phyloP scores from a whole-genome alignment of 805 yeast species.

The Myxozyma geophila region DNA sequence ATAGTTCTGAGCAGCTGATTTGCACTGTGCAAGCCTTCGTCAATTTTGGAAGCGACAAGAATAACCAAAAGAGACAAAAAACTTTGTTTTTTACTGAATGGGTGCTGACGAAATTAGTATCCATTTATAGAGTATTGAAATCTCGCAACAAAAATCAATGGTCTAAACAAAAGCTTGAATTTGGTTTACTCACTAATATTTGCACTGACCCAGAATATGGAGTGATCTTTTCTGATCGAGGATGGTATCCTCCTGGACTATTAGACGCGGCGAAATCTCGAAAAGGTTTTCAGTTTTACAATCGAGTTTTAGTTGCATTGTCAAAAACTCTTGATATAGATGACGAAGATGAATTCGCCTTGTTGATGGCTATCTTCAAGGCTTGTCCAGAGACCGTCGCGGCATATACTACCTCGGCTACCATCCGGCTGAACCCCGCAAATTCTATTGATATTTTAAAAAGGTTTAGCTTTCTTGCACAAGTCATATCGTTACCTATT shows the following conservation, averaged over 20 bases:
- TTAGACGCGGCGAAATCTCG: slow-evolving; percentile 8
- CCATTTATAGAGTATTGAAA: slow-evolving; percentile 54
- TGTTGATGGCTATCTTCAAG: slow-evolving; percentile 56
- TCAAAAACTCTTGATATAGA: slow-evolving; percentile 76
- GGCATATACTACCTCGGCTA: slow-evolving; percentile 53
- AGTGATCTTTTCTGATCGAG: slow-evolving; percentile 42
- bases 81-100: slow-evolving; percentile 79
- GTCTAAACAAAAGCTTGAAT: slow-evolving; percentile 51
- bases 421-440: slow-evolving; percentile 70
- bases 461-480: slow-evolving; percentile 63
- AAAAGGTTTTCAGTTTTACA: slow-evolving; percentile 62
- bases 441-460: slow-evolving; percentile 83
- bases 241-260: slow-evolving; percentile 41
- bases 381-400: slow-evolving; percentile 71
- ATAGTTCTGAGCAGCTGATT: slow-evolving; percentile 55
- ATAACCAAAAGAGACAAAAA: slow-evolving; percentile 70
- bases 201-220: slow-evolving; percentile 40
- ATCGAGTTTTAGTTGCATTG: slow-evolving; percentile 67
- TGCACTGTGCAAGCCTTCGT: slow-evolving; percentile 51
- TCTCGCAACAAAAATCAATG: slow-evolving; percentile 54
- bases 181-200: slow-evolving; percentile 20
- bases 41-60: slow-evolving; percentile 60
- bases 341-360: slow-evolving; percentile 62
- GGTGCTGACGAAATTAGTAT: slow-evolving; percentile 62
- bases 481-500: slow-evolving; percentile 60